Conservation (phyloP, 805 yeast genomes). For the Priceomyces medius region DNA sequence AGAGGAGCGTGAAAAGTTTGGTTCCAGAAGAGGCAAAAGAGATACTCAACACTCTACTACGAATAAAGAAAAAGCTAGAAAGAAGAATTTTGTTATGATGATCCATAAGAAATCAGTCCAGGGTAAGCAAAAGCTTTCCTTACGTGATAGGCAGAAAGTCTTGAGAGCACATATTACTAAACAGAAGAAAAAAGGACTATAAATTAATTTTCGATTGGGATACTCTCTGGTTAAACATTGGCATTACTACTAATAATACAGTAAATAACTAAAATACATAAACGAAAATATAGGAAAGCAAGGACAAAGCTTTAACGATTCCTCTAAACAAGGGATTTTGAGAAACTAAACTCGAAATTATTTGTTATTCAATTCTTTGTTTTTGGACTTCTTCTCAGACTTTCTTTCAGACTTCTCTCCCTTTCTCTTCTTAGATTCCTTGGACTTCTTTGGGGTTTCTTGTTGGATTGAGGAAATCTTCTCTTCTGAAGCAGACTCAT, state of each 20-base stretch:
- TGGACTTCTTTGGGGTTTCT: constrained; percentile 43
- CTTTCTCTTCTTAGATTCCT: constrained; percentile 40
- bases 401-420: constrained; percentile 17
- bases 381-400: constrained; percentile 14
- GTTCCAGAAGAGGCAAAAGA: constrained; percentile 80
- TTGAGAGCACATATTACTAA: constrained; percentile 82
- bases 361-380: constrained; percentile 4
- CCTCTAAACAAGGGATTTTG: neutral
- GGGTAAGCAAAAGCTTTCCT: constrained; percentile 87
- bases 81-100: constrained; percentile 99
- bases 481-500: constrained; percentile 12
- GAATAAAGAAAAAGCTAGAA: constrained; percentile 91
- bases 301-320: neutral
- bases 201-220: constrained; percentile 9
- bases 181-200: constrained; percentile 85
- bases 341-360: neutral
- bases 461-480: neutral
- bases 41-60: constrained; percentile 84
- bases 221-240: constrained; percentile 2
- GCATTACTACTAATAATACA: constrained; percentile 4
- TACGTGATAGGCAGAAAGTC: constrained; percentile 86
- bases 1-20: constrained; percentile 88
- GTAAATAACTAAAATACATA: constrained; percentile 3
- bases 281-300: constrained; percentile 1
- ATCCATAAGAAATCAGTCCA: constrained; percentile 92